Evolutionary conservation across 352 stramenopile genomes (phyloP).

Genomic region (Stramenopiles sp.): DNA sequence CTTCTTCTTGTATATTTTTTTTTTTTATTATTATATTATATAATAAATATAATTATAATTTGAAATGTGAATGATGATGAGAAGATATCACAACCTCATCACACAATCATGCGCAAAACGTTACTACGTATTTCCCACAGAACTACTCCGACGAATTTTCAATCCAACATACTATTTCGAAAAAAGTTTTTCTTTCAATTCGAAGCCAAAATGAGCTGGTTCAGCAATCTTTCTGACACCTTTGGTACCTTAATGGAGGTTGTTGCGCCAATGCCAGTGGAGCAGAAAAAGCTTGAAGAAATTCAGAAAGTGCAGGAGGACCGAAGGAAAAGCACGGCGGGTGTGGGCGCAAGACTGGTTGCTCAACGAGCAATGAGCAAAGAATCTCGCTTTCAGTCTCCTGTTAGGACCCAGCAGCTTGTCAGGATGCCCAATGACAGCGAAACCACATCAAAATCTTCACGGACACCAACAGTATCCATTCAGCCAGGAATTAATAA

Average conservation of each 20-base stretch:
- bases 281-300: neutral
- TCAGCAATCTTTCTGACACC: neutral
- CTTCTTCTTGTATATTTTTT: too few relatives aligned
- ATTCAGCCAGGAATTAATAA: neutral
- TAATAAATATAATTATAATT: too few relatives aligned
- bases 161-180: too few relatives aligned
- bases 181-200: too few relatives aligned
- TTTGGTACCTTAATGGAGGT: neutral
- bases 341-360: neutral
- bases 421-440: neutral
- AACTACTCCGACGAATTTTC: too few relatives aligned
- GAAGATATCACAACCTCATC: too few relatives aligned
- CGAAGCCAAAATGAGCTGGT: neutral
- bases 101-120: too few relatives aligned
- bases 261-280: neutral
- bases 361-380: neutral
- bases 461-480: neutral
- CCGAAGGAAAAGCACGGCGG: neutral
- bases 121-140: too few relatives aligned
- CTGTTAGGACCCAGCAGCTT: neutral
- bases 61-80: too few relatives aligned
- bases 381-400: neutral
- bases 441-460: neutral
- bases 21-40: too few relatives aligned
- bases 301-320: neutral